Evolutionary conservation across 2,329 filamentous ascomycete genomes (phyloP), one percentile per base, ranked within the genome.

Genomic region (Aspergillus vadensis): DNA sequence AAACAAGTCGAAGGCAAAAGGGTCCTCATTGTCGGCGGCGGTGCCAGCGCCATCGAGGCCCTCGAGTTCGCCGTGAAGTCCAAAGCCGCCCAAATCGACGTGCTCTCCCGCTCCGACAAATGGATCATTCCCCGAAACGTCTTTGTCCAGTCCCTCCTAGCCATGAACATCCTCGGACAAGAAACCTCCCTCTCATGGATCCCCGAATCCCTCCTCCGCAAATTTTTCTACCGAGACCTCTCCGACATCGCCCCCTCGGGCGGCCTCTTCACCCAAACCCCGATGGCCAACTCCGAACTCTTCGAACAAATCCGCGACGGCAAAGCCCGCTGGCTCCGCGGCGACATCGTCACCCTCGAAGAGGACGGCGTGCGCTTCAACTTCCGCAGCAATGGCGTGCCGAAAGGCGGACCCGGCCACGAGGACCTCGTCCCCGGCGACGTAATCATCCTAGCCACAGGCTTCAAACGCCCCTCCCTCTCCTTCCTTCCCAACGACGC

Each of bases 61-160:
- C 81, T 96, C 25, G 91, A 96, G 70, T 96, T 91, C 67, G 90
- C 90, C 1, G 84, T 88, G 10, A 79, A 85, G 12, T 84, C 86
- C 44, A 82, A 86, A 4, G 91, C 91, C 0, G 79, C 80, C 7
- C 86, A 91, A 69, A 88, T 88, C 0, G 88, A 87, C 59, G 87
- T 96, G 30, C 83, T 96, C 9, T 86, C 91, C 0, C 84, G 91
- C 21, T 90, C 87, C 14, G 91, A 94, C 68, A 95, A 94, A 74
- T 94, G 91, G 91, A 91, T 95, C 63, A 93, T 94, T 55, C 91
- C 91, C 0, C 85, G 92, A 8, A 95, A 96, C 65, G 80, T 90
- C 0, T 52, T 95, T 47, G 82, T 95, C 54, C 88, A 96, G 71
- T 81, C 85, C 1, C 80, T 96, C 1, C 83, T 96, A 1, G 85